phyloP scores from a whole-genome alignment of 2,329 filamentous ascomycete genomes.

The Diaporthe vaccinii region DNA sequence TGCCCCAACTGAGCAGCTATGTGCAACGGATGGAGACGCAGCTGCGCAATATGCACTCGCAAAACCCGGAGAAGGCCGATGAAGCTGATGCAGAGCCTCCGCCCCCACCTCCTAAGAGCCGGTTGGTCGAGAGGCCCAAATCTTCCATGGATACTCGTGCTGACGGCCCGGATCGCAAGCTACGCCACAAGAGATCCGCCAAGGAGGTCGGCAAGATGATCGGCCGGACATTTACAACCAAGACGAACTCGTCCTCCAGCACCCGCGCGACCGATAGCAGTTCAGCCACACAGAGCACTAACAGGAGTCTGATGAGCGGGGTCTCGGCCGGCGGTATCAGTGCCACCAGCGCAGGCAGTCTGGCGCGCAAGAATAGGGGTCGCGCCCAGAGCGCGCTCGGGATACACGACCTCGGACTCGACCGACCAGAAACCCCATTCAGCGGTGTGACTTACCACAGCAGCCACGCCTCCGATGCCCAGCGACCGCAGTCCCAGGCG shows the following conservation, averaged over 20 bases:
- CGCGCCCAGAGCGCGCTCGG: slow-evolving; percentile 76
- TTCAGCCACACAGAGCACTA: slow-evolving; percentile 81
- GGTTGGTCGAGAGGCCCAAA: slow-evolving; percentile 67
- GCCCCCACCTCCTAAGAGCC: slow-evolving; percentile 72
- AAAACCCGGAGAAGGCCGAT: slow-evolving; percentile 60
- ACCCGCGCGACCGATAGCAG: slow-evolving; percentile 76
- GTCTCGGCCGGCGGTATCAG: slow-evolving; percentile 91
- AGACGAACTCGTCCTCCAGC: slow-evolving; percentile 83
- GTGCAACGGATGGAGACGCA: slow-evolving; percentile 93
- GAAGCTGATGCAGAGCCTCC: slow-evolving; percentile 55
- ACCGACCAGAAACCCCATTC: slow-evolving; percentile 74
- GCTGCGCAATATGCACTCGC: slow-evolving; percentile 78
- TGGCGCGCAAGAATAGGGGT: slow-evolving; percentile 79
- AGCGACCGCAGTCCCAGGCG: slow-evolving; percentile 73
- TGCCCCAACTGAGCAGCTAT: slow-evolving; percentile 85
- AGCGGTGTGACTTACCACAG: slow-evolving; percentile 92
- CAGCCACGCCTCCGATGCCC: slow-evolving; percentile 78
- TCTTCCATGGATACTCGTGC: slow-evolving; percentile 66
- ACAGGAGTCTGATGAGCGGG: slow-evolving; percentile 93
- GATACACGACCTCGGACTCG: slow-evolving; percentile 67
- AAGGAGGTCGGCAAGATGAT: slow-evolving; percentile 82
- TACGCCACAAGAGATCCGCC: slow-evolving; percentile 79
- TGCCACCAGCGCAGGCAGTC: slow-evolving; percentile 93
- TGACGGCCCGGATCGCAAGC: slow-evolving; percentile 57
- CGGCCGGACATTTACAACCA: slow-evolving; percentile 86